phyloP scores from a whole-genome alignment of 441 rosid genomes.

The Metrosideros polymorpha region DNA sequence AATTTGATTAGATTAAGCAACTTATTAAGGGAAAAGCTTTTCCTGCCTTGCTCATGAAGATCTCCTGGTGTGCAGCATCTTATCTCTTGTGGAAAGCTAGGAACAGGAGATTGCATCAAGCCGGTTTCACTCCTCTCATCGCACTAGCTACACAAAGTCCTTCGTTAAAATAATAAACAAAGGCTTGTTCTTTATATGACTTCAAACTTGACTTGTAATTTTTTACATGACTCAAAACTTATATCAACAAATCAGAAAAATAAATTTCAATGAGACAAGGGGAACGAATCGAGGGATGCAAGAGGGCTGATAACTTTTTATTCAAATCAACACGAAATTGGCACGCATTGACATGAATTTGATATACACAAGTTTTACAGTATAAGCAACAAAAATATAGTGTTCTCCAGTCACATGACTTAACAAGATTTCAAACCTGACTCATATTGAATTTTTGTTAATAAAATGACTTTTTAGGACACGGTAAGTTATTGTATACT shows the following conservation, averaged over 20 bases:
- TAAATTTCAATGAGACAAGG: not conserved
- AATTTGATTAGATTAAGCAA: not conserved
- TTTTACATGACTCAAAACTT: not conserved
- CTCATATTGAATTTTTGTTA: no score
- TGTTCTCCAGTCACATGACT: no score
- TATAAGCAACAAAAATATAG: no score
- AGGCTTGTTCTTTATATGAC: not conserved
- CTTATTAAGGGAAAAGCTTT: not conserved
- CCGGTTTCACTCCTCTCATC: not conserved
- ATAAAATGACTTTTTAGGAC: not conserved
- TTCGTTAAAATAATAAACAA: not conserved
- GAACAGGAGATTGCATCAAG: not conserved
- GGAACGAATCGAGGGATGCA: not conserved
- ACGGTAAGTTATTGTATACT: not conserved
- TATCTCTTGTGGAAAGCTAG: not conserved
- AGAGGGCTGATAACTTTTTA: not conserved
- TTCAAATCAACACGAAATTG: not conserved
- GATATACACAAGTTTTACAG: not conserved
- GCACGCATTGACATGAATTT: not conserved
- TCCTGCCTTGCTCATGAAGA: not conserved
- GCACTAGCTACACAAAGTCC: not conserved
- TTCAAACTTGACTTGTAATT: not conserved
- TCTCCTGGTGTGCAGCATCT: not conserved
- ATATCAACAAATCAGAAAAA: not conserved
- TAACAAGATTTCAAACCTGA: no score